Evolutionary conservation across 2,329 filamentous ascomycete species (phyloP).

Genomic region (Elsinoe necatrix): DNA sequence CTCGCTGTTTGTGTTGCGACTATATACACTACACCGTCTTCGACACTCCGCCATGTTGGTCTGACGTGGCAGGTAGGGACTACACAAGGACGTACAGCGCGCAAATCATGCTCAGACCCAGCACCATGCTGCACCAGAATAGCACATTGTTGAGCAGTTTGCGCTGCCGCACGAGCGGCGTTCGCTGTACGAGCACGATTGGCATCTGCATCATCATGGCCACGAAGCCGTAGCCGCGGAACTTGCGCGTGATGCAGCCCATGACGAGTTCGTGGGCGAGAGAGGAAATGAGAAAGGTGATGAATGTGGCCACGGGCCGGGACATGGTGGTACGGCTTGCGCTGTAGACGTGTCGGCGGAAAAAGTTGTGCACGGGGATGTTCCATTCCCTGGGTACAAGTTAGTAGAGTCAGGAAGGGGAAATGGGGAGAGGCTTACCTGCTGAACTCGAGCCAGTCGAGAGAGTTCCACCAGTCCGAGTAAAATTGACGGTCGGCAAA

Average conservation of each 20-base stretch:
- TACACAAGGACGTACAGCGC: constrained; percentile 52
- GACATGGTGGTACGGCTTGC: constrained; percentile 71
- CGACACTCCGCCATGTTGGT: too few relatives aligned
- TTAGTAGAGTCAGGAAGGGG: constrained; percentile 33
- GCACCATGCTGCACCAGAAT: constrained; percentile 30
- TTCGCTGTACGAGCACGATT: constrained; percentile 84
- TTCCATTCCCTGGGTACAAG: constrained; percentile 65
- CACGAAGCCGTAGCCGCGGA: constrained; percentile 85
- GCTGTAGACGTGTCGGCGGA: constrained; percentile 87
- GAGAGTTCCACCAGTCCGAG: constrained; percentile 62
- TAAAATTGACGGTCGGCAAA: constrained; percentile 96
- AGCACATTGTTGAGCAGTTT: constrained; percentile 59
- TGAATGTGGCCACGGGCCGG: constrained; percentile 66
- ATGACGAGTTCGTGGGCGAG: constrained; percentile 91
- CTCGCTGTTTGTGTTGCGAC: too few relatives aligned
- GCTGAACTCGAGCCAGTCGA: constrained; percentile 83
- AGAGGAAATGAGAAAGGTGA: constrained; percentile 86
- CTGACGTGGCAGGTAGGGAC: too few relatives aligned
- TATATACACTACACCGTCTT: too few relatives aligned
- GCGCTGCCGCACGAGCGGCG: constrained; percentile 62
- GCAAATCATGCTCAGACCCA: constrained; percentile 41
- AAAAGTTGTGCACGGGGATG: constrained; percentile 92
- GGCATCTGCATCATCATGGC: constrained; percentile 96
- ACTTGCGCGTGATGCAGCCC: constrained; percentile 95
- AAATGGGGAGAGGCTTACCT: not conserved